Percentiles rank a stretch among this genome's conserved stretches.
These are phyloP conservation scores for Tetrahymena thermophila DNA, from an alignment of 73 alveolate species.

Conservation along the genomic window DNA sequence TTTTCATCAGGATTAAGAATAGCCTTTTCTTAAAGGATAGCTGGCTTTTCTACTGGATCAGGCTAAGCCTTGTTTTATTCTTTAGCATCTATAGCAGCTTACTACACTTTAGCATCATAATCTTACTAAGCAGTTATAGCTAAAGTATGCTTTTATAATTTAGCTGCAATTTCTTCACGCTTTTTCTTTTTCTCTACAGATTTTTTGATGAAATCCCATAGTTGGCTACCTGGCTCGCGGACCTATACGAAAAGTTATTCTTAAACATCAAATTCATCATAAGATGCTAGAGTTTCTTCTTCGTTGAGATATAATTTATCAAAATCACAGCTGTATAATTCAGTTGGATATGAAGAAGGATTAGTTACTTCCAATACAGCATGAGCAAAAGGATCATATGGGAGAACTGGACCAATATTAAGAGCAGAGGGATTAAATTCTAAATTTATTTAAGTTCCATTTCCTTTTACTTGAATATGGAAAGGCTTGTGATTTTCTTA, in stretches of 20 bases:
- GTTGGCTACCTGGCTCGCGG: slow-evolving; percentile 91
- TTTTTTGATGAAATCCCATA: slow-evolving; percentile 79
- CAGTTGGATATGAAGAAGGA: slow-evolving; percentile 94
- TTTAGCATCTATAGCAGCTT: slow-evolving; percentile 30
- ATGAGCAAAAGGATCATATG: slow-evolving; percentile 87
- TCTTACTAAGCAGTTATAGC: slow-evolving; percentile 54
- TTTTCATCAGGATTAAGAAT: slow-evolving; percentile 66
- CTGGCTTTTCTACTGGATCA: not conserved
- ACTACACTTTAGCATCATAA: slow-evolving; percentile 64
- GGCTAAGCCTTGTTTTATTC: not conserved
- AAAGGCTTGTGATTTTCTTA: slow-evolving; percentile 85
- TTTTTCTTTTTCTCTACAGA: slow-evolving; percentile 79
- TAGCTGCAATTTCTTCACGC: slow-evolving; percentile 67
- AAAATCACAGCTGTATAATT: slow-evolving; percentile 90
- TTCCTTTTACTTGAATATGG: slow-evolving; percentile 86
- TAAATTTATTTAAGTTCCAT: slow-evolving; percentile 81
- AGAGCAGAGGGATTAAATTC: slow-evolving; percentile 76
- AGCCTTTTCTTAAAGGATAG: not conserved
- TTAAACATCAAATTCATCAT: slow-evolving; percentile 66
- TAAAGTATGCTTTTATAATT: slow-evolving; percentile 67
- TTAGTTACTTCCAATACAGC: slow-evolving; percentile 85
- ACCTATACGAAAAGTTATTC: slow-evolving; percentile 67
- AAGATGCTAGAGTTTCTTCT: slow-evolving; percentile 87
- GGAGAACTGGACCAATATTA: slow-evolving; percentile 96
- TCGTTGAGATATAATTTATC: slow-evolving; percentile 89